Conservation (phyloP, 805 yeast species). For the Cyberlindnera maclurae region DNA sequence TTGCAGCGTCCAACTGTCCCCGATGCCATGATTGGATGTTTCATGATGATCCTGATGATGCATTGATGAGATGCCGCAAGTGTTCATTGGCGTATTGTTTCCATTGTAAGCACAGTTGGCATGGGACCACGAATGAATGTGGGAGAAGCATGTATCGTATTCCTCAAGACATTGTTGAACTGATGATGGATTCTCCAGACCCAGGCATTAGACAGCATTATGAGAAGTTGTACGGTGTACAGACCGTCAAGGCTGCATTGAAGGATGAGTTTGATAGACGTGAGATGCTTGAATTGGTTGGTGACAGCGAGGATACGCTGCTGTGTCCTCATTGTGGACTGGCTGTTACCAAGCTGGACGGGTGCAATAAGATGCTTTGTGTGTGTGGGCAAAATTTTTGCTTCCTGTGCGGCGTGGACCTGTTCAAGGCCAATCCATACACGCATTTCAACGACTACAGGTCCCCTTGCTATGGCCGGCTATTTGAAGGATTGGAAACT, state of each 20-base stretch:
- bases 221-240: slow-evolving; percentile 39
- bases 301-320: slow-evolving; percentile 34
- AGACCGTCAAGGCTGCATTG: slow-evolving; percentile 33
- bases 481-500: slow-evolving; percentile 42
- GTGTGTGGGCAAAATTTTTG: slow-evolving; percentile 45
- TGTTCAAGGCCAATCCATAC: slow-evolving; percentile 39
- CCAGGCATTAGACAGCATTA: slow-evolving; percentile 31
- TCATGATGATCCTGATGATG: slow-evolving; percentile 38
- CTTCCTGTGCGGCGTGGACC: slow-evolving; percentile 41
- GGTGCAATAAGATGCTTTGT: slow-evolving; percentile 61
- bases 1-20: slow-evolving; percentile 45
- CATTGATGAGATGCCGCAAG: slow-evolving; percentile 39
- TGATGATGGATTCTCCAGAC: slow-evolving; percentile 15
- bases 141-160: slow-evolving; percentile 27
- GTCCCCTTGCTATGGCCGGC: slow-evolving; percentile 39
- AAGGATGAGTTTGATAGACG: slow-evolving; percentile 41
- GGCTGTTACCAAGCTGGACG: slow-evolving; percentile 48
- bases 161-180: slow-evolving; percentile 22
- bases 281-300: slow-evolving; percentile 37
- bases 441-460: slow-evolving; percentile 39
- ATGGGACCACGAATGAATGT: slow-evolving; percentile 45
- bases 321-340: slow-evolving; percentile 47
- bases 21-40: slow-evolving; percentile 43
- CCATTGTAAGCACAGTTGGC: slow-evolving; percentile 55
- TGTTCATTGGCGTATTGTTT: slow-evolving; percentile 52